These are phyloP conservation scores for Hyphochytrium catenoides DNA, from an alignment of 352 stramenopile genomes.

Conservation along the genomic window DNA sequence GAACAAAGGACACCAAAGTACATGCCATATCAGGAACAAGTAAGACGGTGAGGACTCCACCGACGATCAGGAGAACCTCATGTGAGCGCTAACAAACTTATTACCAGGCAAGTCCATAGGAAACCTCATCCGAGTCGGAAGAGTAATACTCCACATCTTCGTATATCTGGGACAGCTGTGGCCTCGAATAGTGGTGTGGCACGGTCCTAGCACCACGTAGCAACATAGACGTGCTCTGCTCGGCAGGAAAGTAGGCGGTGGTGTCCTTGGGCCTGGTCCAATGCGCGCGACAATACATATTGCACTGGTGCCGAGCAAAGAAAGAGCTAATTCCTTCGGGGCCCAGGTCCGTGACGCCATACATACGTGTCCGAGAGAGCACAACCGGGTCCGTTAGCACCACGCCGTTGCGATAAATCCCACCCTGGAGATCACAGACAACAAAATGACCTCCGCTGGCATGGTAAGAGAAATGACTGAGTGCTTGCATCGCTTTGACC, in stretches of 20 bases:
- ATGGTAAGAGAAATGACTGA: constrained; percentile 1
- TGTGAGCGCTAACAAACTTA: no score
- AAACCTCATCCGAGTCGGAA: no score
- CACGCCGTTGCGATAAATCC: constrained; percentile 13
- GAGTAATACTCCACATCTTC: no score
- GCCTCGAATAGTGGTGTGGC: no score
- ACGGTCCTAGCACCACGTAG: no score
- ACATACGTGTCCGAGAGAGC: constrained; percentile 10
- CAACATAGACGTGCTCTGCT: constrained; percentile 4
- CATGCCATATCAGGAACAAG: no score
- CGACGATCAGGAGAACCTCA: no score
- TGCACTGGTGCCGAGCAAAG: constrained; percentile 16
- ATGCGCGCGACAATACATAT: constrained; percentile 13
- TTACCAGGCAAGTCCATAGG: no score
- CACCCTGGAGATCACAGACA: constrained; percentile 22
- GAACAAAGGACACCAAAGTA: no score
- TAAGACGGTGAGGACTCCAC: no score
- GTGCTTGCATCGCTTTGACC: not conserved
- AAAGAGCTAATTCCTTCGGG: constrained; percentile 14
- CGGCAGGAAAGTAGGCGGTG: constrained; percentile 3
- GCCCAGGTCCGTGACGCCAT: constrained; percentile 15
- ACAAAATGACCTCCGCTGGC: not conserved
- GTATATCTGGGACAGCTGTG: no score
- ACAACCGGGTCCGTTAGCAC: constrained; percentile 21
- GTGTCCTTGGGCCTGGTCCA: constrained; percentile 9